These are phyloP conservation scores for Beauveria rudraprayagi DNA, from an alignment of 2,329 filamentous ascomycete species.

Conservation along the genomic window DNA sequence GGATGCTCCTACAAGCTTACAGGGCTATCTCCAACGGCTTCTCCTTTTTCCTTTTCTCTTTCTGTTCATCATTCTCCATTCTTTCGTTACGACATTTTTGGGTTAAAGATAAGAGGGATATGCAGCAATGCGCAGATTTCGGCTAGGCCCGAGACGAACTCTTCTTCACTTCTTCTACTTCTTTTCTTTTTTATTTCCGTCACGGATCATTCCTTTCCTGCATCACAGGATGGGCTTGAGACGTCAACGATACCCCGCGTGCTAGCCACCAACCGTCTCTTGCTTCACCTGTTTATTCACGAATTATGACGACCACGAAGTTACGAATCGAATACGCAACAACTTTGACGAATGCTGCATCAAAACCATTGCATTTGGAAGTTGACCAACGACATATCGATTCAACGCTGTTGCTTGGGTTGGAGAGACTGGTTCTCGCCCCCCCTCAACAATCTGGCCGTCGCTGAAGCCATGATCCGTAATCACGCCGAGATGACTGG, in stretches of 20 bases:
- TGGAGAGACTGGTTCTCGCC: slow-evolving; percentile 6
- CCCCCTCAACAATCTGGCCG: slow-evolving; percentile 28
- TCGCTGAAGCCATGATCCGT: slow-evolving; percentile 27
- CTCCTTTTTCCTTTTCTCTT: slow-evolving; percentile 24
- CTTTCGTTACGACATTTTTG: slow-evolving; percentile 22
- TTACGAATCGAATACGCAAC: slow-evolving; percentile 11
- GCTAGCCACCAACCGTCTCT: slow-evolving; percentile 9
- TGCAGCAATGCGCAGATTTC: slow-evolving; percentile 56
- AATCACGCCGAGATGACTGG: slow-evolving; percentile 31
- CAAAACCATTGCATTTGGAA: slow-evolving; percentile 2
- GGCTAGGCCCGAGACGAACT: slow-evolving; percentile 41
- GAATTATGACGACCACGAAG: slow-evolving; percentile 13
- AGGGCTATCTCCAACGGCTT: slow-evolving; percentile 38
- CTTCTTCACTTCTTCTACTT: slow-evolving; percentile 32
- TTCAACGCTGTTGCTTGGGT: slow-evolving; percentile 2
- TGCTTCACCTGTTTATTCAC: background rate
- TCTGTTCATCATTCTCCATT: slow-evolving; percentile 22
- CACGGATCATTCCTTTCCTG: slow-evolving; percentile 5
- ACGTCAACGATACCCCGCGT: slow-evolving; percentile 7
- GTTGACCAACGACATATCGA: slow-evolving; percentile 8
- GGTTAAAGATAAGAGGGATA: slow-evolving; percentile 48
- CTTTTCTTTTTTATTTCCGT: slow-evolving; percentile 21
- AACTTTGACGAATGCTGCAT: slow-evolving; percentile 6
- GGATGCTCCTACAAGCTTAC: slow-evolving; percentile 46
- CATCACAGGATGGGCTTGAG: slow-evolving; percentile 2